Conservation (phyloP, 371 early-diverging fungal species). For the Mortierella sp. region DNA sequence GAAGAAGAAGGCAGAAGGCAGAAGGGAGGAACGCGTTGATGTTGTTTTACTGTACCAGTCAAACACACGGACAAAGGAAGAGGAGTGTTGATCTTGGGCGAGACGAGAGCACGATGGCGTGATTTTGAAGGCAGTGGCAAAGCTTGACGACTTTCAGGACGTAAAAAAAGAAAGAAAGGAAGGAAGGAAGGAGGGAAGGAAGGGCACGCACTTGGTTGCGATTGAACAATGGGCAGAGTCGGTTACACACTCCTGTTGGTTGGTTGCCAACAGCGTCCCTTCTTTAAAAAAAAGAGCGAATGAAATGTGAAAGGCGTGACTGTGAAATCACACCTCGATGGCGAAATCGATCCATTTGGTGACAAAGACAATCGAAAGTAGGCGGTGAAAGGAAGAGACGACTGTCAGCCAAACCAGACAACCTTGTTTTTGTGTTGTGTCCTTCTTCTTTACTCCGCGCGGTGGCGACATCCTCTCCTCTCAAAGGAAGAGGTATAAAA, state of each 20-base stretch:
- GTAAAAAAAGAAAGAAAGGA: neutral
- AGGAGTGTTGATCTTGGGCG: neutral
- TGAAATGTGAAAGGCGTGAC: neutral
- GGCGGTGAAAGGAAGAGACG: too few species aligned
- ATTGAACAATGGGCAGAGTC: too few species aligned
- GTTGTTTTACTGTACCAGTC: neutral
- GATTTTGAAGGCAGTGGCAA: constrained; percentile 2
- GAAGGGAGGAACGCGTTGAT: neutral
- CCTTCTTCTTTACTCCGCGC: neutral
- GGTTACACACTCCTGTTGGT: too few species aligned
- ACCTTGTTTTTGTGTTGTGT: neutral
- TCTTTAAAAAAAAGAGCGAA: too few species aligned
- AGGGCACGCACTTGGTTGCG: neutral
- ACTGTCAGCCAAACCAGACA: neutral
- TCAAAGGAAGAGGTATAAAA: neutral
- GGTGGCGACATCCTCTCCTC: neutral
- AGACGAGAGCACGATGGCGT: constrained; percentile 13
- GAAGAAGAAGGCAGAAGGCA: neutral
- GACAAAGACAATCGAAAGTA: neutral
- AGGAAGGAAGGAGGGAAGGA: neutral
- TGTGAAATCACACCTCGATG: neutral
- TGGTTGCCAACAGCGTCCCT: too few species aligned
- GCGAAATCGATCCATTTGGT: constrained; percentile 5
- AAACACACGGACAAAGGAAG: neutral
- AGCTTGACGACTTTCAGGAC: neutral